Conservation (phyloP, 495 filamentous ascomycete genomes). For the Bryoglossum gracile region DNA sequence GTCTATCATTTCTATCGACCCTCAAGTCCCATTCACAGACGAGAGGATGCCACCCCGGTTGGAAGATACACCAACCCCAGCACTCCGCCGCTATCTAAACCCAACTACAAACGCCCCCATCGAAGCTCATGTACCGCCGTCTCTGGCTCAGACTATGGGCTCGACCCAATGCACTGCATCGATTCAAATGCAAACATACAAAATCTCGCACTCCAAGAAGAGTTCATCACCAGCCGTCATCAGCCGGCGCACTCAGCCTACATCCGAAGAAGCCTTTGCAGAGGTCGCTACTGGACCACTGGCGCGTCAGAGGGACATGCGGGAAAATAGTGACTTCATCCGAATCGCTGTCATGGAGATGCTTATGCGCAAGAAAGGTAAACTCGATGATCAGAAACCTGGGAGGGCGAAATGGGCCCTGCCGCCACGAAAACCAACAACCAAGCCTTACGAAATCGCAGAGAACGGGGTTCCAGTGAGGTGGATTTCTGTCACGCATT, state of each 20-base stretch:
- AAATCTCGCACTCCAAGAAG: constrained; percentile 38
- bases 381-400: constrained; percentile 77
- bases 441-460: constrained; percentile 44
- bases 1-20: constrained; percentile 69
- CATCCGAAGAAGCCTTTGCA: constrained; percentile 16
- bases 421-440: constrained; percentile 65
- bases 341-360: constrained; percentile 93
- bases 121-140: constrained; percentile 49
- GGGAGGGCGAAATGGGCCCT: constrained; percentile 78
- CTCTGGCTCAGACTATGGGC: constrained; percentile 26
- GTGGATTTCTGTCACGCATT: constrained; percentile 33
- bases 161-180: constrained; percentile 56
- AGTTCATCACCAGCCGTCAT: constrained; percentile 30
- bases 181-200: constrained; percentile 84
- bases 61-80: constrained; percentile 70
- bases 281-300: constrained; percentile 30
- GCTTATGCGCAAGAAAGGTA: constrained; percentile 90
- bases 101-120: constrained; percentile 62
- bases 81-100: constrained; percentile 87
- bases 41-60: constrained; percentile 79
- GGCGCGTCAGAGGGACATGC: constrained; percentile 75
- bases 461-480: constrained; percentile 43
- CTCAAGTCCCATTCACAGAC: constrained; percentile 67
- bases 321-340: constrained; percentile 92
- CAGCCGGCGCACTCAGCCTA: constrained; percentile 22